Evolutionary conservation across 768 basidiomycete species (phyloP), one percentile per base, ranked within the genome.

Genomic region (Lanmaoa rubissima): DNA sequence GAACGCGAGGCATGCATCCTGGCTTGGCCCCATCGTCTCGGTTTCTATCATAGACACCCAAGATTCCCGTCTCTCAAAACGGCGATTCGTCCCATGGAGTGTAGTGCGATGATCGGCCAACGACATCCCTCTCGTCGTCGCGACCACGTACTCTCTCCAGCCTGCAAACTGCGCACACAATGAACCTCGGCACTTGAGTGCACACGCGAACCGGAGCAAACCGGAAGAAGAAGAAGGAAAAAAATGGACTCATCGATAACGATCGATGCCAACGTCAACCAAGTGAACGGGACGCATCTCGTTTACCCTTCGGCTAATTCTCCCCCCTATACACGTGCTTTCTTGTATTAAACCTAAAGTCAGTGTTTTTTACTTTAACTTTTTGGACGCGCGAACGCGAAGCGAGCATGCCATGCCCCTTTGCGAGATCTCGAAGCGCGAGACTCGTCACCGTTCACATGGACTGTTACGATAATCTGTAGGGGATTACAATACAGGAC

Each of bases 291-390:
- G 51, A n/a, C 24, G 21, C 26, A 11, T 54, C 53, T 53, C 21
- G 21, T 24, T 38, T 14, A 2, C 2, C 12, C 45, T 8, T 49
- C 24, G 52, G 53, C 46, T 39, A 5, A 4, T 49, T 35, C 11
- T 7, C 10, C 26, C 19, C 10, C 26, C 19, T 12, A 5, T 32
- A 44, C 45, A 48, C 48, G 49, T 59, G 57, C 41, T 42, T 31
- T 28, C 2, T 28, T 43, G 17, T 54, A 56, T 56, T 56, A 55
- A 56, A 56, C 55, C 55, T 56, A 55, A 39, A 13, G 24, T 28
- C 49, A 39, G 39, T 41, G 53, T 56, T 53, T 31, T 24, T 55
- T 31, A 31, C 4, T 28, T 28, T 17, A 32, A 55, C 31, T n/a
- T 21, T 28, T 11, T 1, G 26, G 38, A 42, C 34, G 21, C 21